These are phyloP conservation scores for Botrytis tulipae DNA, from an alignment of 2,329 filamentous ascomycete species.

Conservation along the genomic window DNA sequence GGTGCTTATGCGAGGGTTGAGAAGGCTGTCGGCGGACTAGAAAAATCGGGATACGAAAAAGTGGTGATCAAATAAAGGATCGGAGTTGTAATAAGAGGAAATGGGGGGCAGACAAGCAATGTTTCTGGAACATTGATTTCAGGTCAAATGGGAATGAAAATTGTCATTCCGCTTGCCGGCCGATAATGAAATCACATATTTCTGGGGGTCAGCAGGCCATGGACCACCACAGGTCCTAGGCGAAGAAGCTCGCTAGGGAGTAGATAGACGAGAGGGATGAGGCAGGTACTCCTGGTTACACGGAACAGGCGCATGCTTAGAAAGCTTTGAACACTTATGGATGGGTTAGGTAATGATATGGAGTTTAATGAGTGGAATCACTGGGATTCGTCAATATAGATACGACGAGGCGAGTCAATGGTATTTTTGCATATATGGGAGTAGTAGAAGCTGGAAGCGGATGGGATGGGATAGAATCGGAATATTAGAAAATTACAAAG, in stretches of 20 bases:
- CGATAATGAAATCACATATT: neutral
- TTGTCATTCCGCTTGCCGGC: neutral
- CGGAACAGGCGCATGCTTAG: slow-evolving; percentile 9
- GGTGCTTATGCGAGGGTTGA: slow-evolving; percentile 15
- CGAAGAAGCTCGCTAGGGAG: neutral
- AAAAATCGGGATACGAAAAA: slow-evolving; percentile 10
- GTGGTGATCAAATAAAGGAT: neutral
- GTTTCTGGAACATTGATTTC: neutral
- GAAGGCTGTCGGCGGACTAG: slow-evolving; percentile 9
- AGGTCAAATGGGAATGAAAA: neutral
- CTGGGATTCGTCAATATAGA: neutral
- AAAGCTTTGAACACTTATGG: slow-evolving; percentile 4
- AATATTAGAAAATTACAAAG: neutral
- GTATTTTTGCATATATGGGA: slow-evolving; percentile 1
- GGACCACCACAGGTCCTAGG: neutral
- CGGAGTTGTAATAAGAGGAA: neutral
- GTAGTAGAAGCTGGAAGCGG: neutral
- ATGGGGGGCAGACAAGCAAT: no score
- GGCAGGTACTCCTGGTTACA: slow-evolving; percentile 12
- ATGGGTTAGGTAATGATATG: slow-evolving; percentile 8
- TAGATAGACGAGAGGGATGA: neutral
- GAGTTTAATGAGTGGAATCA: slow-evolving; percentile 7
- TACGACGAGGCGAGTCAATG: slow-evolving; percentile 1
- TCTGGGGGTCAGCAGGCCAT: neutral
- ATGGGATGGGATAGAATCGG: neutral